These are phyloP conservation scores for Francoa sonchifolia DNA, from an alignment of 441 rosid species.

Conservation along the genomic window DNA sequence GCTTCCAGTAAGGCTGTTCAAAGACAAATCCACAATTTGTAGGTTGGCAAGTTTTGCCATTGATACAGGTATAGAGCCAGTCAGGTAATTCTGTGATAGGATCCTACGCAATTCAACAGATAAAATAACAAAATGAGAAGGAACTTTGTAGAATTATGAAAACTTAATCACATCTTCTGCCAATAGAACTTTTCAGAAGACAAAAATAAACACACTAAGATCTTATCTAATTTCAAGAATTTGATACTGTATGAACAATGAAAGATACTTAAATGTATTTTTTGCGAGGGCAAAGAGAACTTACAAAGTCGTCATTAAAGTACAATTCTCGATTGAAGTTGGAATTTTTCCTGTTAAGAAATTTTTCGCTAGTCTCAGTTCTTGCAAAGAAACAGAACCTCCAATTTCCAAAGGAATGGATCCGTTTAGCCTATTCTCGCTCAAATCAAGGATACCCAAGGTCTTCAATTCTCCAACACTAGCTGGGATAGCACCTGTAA, in stretches of 20 bases:
- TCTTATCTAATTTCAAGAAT: no score
- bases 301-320: slow-evolving; percentile 40
- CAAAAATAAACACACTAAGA: background rate
- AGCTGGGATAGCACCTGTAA: slow-evolving; percentile 31
- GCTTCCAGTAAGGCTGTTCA: slow-evolving; percentile 32
- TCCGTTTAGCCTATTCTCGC: slow-evolving; percentile 41
- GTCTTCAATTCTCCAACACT: slow-evolving; percentile 34
- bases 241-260: no score
- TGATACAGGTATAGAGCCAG: slow-evolving; percentile 35
- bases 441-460: slow-evolving; percentile 40
- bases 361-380: slow-evolving; percentile 38
- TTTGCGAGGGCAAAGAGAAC: slow-evolving; percentile 17
- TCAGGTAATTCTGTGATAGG: slow-evolving; percentile 37
- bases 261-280: no score
- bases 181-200: background rate
- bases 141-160: slow-evolving; percentile 12
- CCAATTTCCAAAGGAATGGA: slow-evolving; percentile 42
- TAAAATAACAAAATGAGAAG: slow-evolving; percentile 1
- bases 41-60: slow-evolving; percentile 34
- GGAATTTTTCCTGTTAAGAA: slow-evolving; percentile 38
- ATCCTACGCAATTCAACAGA: slow-evolving; percentile 23
- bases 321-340: slow-evolving; percentile 38
- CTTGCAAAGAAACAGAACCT: slow-evolving; percentile 39
- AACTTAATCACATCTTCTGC: slow-evolving; percentile 1
- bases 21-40: slow-evolving; percentile 46